Base-by-base conservation (phyloP, 192 early-diverging fungal genomes). In the Rhizophlyctis rosea region DNA sequence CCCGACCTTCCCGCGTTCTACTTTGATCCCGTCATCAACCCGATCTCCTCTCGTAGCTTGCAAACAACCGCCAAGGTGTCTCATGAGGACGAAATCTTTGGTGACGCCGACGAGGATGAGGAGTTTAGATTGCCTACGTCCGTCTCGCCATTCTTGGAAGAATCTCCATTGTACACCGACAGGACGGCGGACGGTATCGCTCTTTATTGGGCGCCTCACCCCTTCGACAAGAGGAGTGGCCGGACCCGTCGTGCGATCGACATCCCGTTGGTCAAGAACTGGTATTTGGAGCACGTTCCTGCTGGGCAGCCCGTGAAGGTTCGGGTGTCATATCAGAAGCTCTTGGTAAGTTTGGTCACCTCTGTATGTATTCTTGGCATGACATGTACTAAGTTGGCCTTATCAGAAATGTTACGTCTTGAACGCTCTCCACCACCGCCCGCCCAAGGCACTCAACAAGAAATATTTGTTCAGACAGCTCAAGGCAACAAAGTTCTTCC, bases 201-300 rank as follows among this genome's bases (percentile, higher is more conserved):
- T 34, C 80, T 99, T 31, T 99, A 94, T 75, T 99, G 95, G 95
- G 94, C 97, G 29, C 97, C 97, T 28, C 90, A 95, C 70, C 97
- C 97, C 24, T 99, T 95, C 67, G 87, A 94, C 74, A 88, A 94
- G 60, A 83, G 95, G 30, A 91, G 90, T 39, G 97, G 97, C 23
- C 79, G 82, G 33, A 95, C 88, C 21, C 84, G 97, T 13, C 85
- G 97, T 65, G 94, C 95, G 1, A 80, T 87, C 71, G 97, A 99
- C 76, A 79, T 99, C 30, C 93, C 95, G 7, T 77, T 99, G 34
- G 90, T 99, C 48, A 95, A 96, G 82, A 89, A 86, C 52, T 99
- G 97, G 97, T 99, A 98, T 69, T 78, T 99, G 69, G 97, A 99
- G 68, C 97, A 95, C 74, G 91, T 90, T 64, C 90, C 95, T 21